Evolutionary conservation across 31 red algal genomes (phyloP), one percentile per base, ranked within the genome.

Genomic region (Asparagopsis taxiformis): DNA sequence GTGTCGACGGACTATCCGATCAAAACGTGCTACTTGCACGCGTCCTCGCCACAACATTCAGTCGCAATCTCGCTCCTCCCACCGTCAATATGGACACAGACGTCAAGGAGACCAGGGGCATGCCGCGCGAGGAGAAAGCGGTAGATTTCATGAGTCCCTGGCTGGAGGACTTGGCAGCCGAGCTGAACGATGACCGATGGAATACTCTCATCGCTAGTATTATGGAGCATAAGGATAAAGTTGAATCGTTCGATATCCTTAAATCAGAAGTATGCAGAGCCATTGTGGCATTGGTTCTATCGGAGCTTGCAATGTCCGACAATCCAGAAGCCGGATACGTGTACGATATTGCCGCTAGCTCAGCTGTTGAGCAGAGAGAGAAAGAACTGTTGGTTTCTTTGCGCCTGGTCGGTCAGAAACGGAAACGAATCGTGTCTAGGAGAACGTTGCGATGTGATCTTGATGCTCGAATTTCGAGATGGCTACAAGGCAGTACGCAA

Each of bases 121-220:
- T 80, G 76, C 76, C 76, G 15, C 62, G 76, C 1, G 76, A 80
- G 55, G 76, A 80, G 21, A 80, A 80, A 68, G 64, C 62, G 35
- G 64, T 80, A 10, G 76, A 80, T 38, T 80, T 80, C 23, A 80
- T 80, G 76, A 80, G 59, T 8, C 76, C 76, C 19, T 80, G 76
- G 76, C 63, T 80, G 1, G 20, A 80, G 36, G 33, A 28, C 2
- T 67, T 80, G 76, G 34, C 46, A 31, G 24, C 38, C 6, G 37
- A 26, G 35, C 44, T 69, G 31, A 60, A 80, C 54, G 76, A 60
- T 17, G 31, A 33, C 31, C 55, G 66, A 17, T 84, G 79, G 79
- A 62, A 72, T 11, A 32, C 38, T 11, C 57, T 84, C 6, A 52
- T 71, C 11, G 33, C 31, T 41, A 21, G 51, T 20, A 70, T 84